These are phyloP conservation scores for Solidago caesia DNA, from an alignment of 129 eudicot genomes.

Conservation along the genomic window DNA sequence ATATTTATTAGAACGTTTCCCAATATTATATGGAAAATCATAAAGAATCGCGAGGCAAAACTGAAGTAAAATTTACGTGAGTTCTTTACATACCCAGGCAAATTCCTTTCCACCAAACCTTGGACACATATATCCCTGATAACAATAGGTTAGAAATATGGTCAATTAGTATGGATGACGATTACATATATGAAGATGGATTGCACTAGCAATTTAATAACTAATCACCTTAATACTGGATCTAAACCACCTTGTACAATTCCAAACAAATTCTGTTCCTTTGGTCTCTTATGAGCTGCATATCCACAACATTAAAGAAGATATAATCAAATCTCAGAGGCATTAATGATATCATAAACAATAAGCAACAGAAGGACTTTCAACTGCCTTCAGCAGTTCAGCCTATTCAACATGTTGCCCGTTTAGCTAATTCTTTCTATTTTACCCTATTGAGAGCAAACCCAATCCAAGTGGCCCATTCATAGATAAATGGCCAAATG, in stretches of 20 bases:
- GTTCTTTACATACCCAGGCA: conserved; percentile 73
- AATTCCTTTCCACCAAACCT: conserved; percentile 88
- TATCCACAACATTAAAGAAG: conserved; percentile 18
- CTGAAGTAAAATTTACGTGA: not conserved
- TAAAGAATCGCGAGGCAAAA: not conserved
- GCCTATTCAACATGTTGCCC: too few relatives aligned
- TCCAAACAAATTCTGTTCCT: conserved; percentile 89
- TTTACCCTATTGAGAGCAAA: too few relatives aligned
- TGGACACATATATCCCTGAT: conserved; percentile 92
- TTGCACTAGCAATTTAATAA: not conserved
- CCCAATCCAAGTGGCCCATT: too few relatives aligned
- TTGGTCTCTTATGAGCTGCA: conserved; percentile 91
- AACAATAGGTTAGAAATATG: conserved; percentile 15
- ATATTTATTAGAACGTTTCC: not conserved
- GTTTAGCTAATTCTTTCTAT: too few relatives aligned
- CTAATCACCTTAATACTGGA: conserved; percentile 67
- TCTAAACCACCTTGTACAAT: conserved; percentile 95
- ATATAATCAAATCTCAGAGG: conserved; percentile 11
- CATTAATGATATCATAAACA: not conserved
- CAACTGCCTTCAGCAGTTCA: too few relatives aligned
- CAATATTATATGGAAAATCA: not conserved
- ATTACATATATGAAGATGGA: conserved; percentile 10
- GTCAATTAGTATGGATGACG: conserved; percentile 5
- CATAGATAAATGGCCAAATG: too few relatives aligned
- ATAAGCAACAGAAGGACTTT: too few relatives aligned